A percentile compares a stretch with the other conserved stretches of the same genome.
These are phyloP conservation scores for Albifimbria verrucaria DNA, from an alignment of 2,329 filamentous ascomycete species.

Conservation along the genomic window DNA sequence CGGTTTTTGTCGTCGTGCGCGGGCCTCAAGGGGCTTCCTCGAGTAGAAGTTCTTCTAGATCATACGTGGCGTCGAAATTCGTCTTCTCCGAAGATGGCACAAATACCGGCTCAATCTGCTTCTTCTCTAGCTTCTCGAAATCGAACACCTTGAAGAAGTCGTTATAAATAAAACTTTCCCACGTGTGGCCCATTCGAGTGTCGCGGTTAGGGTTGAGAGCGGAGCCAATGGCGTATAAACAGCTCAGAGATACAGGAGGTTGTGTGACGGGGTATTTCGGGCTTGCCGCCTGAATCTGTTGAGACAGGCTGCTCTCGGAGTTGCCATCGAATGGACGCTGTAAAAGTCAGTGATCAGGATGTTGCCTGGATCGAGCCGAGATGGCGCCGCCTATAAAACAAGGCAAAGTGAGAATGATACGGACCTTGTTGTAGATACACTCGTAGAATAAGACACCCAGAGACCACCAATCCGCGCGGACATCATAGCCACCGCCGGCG, in stretches of 20 bases:
- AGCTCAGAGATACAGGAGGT: slow-evolving; percentile 83
- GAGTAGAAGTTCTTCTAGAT: slow-evolving; percentile 86
- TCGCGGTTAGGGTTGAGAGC: slow-evolving; percentile 77
- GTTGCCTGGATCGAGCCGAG: too few species aligned
- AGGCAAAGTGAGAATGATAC: slow-evolving; percentile 28
- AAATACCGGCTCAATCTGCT: slow-evolving; percentile 88
- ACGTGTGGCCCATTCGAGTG: slow-evolving; percentile 81
- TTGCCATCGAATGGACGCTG: slow-evolving; percentile 91
- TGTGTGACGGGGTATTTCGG: slow-evolving; percentile 91
- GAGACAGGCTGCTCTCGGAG: slow-evolving; percentile 75
- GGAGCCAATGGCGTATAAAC: slow-evolving; percentile 82
- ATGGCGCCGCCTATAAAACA: too few species aligned
- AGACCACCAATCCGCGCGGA: slow-evolving; percentile 97
- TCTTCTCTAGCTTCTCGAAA: slow-evolving; percentile 79
- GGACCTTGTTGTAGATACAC: slow-evolving; percentile 97
- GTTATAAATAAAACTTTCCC: slow-evolving; percentile 80
- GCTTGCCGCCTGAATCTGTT: slow-evolving; percentile 75
- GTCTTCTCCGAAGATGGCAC: slow-evolving; percentile 95
- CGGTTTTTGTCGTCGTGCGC: slow-evolving; percentile 90
- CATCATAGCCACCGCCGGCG: slow-evolving; percentile 80
- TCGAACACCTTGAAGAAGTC: slow-evolving; percentile 87
- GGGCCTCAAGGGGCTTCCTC: slow-evolving; percentile 94
- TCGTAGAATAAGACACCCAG: slow-evolving; percentile 98
- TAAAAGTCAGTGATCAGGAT: slow-evolving; percentile 8
- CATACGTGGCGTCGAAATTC: slow-evolving; percentile 98